Conservation (phyloP, 192 early-diverging fungal genomes). For the Podila clonocystis region DNA sequence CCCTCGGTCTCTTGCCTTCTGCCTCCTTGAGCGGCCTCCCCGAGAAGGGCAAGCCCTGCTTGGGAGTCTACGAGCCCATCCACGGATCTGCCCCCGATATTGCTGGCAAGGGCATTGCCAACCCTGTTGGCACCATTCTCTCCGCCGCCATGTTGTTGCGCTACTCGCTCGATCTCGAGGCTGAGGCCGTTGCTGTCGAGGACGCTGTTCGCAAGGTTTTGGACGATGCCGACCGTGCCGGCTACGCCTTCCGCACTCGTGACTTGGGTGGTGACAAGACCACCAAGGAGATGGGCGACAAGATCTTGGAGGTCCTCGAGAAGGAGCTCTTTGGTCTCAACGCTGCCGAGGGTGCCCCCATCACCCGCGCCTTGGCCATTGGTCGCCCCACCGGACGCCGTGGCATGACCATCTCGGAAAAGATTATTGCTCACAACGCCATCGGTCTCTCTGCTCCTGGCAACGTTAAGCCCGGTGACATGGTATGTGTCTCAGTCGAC, state of each 20-base stretch:
- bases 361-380: constrained; percentile 47
- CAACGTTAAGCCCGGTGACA: constrained; percentile 79
- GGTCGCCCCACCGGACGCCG: constrained; percentile 65
- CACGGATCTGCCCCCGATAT: constrained; percentile 99
- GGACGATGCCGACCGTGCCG: constrained; percentile 78
- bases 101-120: constrained; percentile 95
- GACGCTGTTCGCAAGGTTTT: constrained; percentile 91
- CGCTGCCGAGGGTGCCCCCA: constrained; percentile 41
- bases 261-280: constrained; percentile 89
- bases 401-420: constrained; percentile 80
- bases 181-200: constrained; percentile 93
- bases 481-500: constrained; percentile 84
- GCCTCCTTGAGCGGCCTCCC: constrained; percentile 92
- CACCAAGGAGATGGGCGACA: constrained; percentile 94
- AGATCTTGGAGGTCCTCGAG: constrained; percentile 78
- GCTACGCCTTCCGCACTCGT: constrained; percentile 83
- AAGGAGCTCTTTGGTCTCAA: constrained; percentile 69
- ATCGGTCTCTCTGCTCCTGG: constrained; percentile 74
- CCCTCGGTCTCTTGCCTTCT: constrained; percentile 91
- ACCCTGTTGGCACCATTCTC: constrained; percentile 98
- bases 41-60: constrained; percentile 70
- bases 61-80: constrained; percentile 98
- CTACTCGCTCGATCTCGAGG: constrained; percentile 92
- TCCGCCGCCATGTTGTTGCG: constrained; percentile 93
- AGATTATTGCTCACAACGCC: constrained; percentile 81